Conservation (phyloP, 1,284 basidiomycete genomes). For the Sporisorium graminicola region DNA sequence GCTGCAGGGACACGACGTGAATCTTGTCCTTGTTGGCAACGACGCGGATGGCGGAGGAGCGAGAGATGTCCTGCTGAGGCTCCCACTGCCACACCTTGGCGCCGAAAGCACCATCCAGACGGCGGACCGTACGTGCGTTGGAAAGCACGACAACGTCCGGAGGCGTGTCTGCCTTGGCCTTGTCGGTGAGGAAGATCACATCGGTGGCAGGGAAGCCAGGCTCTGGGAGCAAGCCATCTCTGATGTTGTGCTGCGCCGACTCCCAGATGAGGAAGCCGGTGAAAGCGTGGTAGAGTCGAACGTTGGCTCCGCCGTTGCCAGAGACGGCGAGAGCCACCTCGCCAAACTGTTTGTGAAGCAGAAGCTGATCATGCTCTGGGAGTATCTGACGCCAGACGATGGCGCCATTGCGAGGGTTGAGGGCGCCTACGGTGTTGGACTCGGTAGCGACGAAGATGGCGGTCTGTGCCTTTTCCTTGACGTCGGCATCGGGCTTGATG, state of each 20-base stretch:
- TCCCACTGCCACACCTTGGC: slow-evolving; percentile 39
- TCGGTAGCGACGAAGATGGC: slow-evolving; percentile 79
- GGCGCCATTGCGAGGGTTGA: slow-evolving; percentile 79
- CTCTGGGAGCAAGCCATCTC: slow-evolving; percentile 44
- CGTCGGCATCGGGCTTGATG: slow-evolving; percentile 56
- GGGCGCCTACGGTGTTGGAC: slow-evolving; percentile 82
- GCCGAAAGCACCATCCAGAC: slow-evolving; percentile 36
- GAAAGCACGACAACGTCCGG: slow-evolving; percentile 53
- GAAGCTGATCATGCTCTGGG: slow-evolving; percentile 79
- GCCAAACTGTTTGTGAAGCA: slow-evolving; percentile 77
- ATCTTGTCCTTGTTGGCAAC: slow-evolving; percentile 47
- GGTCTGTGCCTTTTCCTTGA: slow-evolving; percentile 70
- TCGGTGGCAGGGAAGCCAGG: slow-evolving; percentile 46
- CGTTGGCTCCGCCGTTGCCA: slow-evolving; percentile 78
- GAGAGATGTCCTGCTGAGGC: slow-evolving; percentile 36
- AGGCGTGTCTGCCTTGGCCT: slow-evolving; percentile 9
- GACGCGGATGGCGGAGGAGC: slow-evolving; percentile 33
- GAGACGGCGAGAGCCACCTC: slow-evolving; percentile 76
- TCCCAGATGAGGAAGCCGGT: slow-evolving; percentile 82
- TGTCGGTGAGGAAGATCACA: slow-evolving; percentile 50
- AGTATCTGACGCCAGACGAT: slow-evolving; percentile 86
- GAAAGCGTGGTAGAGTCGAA: slow-evolving; percentile 78
- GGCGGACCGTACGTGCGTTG: slow-evolving; percentile 49
- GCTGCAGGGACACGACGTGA: slow-evolving; percentile 49
- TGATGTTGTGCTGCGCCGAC: slow-evolving; percentile 63